phyloP scores from a whole-genome alignment of 192 early-diverging fungal species.

The Linnemannia exigua region DNA sequence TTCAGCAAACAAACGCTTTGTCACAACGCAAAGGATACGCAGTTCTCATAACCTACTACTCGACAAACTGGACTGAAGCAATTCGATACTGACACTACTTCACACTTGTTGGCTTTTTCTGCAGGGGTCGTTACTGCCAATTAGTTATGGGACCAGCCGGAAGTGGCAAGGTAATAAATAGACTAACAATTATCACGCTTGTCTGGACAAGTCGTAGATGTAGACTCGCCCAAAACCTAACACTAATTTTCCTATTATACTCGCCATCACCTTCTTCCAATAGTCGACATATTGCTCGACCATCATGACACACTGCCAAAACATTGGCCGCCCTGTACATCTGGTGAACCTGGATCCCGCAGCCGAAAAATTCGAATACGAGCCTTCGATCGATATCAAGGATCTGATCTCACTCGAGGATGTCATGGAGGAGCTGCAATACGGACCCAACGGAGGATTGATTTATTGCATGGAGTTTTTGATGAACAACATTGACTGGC shows the following conservation, averaged over 20 bases:
- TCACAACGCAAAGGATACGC: too few species aligned
- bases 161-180: slow-evolving; percentile 80
- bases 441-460: slow-evolving; percentile 97
- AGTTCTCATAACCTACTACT: too few species aligned
- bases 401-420: slow-evolving; percentile 98
- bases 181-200: background rate
- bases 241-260: background rate
- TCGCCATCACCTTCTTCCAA: background rate
- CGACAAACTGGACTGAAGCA: too few species aligned
- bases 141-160: slow-evolving; percentile 98
- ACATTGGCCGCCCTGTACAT: slow-evolving; percentile 85
- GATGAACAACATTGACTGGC: slow-evolving; percentile 96
- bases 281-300: slow-evolving; percentile 96
- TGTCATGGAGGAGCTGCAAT: slow-evolving; percentile 97
- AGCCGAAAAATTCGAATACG: slow-evolving; percentile 96
- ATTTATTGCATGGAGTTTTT: slow-evolving; percentile 98
- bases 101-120: background rate
- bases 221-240: background rate
- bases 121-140: slow-evolving; percentile 85
- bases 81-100: background rate
- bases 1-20: too few species aligned
- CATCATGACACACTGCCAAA: slow-evolving; percentile 94
- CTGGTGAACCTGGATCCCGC: slow-evolving; percentile 98
- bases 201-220: too few species aligned
- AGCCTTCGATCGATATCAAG: slow-evolving; percentile 92